Evolutionary conservation across 306 rosid genomes (phyloP), one percentile per base, ranked within the genome.

Genomic region (Citrullus amarus): DNA sequence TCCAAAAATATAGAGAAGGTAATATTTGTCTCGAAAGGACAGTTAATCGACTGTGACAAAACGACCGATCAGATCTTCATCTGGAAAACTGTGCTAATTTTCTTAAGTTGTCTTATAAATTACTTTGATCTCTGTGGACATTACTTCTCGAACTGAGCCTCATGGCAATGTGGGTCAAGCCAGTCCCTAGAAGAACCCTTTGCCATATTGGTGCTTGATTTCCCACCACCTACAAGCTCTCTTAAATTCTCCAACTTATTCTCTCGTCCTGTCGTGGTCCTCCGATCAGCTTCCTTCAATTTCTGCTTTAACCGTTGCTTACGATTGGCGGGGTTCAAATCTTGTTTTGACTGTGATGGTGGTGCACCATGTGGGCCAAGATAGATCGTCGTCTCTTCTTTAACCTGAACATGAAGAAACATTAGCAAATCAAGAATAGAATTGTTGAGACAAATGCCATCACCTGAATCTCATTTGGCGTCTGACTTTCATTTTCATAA

Each of bases 141-240:
- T 89, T 93, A 79, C 83, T 88, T 96, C 84, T 96, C 96, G 77
- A 91, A 92, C 18, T 89, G 80, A 75, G 99, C 78, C 90, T 92
- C 98, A 55, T 88, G 96, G 84, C 98, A 96, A 87, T 96, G 98
- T 36, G 97, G 94, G 82, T 96, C 98, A 59, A 96, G 88, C 99
- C 99, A 96, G 34, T 90, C 99, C 86, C 89, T 90, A 4, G 85
- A 34, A 80, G 94, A 71, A 80, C 85, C 90, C 84, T 85, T 91
- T 57, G 80, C 61, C 90, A 85, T 86, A 80, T 76, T 56, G 74
- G 16, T 76, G 80, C 83, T 72, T 53, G 69, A 62, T 78, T 80
- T 92, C 30, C 92, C 91, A 55, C 81, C 92, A 55, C 98, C 98
- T 50, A 96, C 98, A 82, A 96, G 99, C 87, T 96, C 99, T 81